Conservation (phyloP, 208 protist species). For the Angomonas deanei region DNA sequence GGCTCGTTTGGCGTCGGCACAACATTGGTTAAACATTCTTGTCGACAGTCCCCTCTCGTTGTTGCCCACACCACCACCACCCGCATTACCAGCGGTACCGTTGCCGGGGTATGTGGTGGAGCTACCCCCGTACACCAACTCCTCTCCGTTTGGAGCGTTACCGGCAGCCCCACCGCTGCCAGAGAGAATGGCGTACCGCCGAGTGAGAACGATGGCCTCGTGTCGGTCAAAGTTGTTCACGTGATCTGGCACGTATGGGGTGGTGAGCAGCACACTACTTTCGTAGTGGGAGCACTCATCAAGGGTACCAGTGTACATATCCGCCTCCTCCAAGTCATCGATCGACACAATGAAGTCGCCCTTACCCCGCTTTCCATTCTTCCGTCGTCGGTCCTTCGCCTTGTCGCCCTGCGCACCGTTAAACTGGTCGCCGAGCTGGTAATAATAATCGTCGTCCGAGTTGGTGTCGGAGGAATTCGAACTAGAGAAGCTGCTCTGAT, state of each 20-base stretch:
- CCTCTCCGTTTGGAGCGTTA: neutral
- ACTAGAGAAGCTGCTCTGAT: neutral
- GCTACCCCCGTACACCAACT: neutral
- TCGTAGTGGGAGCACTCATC: constrained; percentile 46
- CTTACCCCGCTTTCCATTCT: neutral
- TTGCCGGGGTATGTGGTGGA: neutral
- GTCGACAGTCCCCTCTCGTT: constrained; percentile 33
- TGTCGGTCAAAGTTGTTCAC: constrained; percentile 59
- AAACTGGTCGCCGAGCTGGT: constrained; percentile 19
- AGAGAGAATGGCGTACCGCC: constrained; percentile 41
- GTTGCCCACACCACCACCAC: neutral
- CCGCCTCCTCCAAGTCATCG: constrained; percentile 87
- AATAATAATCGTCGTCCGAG: constrained; percentile 4
- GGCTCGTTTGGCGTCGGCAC: constrained; percentile 69
- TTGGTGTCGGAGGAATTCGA: constrained; percentile 4
- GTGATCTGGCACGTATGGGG: constrained; percentile 74
- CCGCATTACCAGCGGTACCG: neutral
- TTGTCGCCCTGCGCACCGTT: no score
- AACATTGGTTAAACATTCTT: constrained; percentile 66
- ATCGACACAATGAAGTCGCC: constrained; percentile 78
- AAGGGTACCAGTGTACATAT: constrained; percentile 76
- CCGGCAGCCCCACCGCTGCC: neutral
- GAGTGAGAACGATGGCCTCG: constrained; percentile 59
- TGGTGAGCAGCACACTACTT: constrained; percentile 68
- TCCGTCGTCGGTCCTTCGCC: neutral